phyloP scores from a whole-genome alignment of 495 filamentous ascomycete species.

The Lophiostoma macrostomum region DNA sequence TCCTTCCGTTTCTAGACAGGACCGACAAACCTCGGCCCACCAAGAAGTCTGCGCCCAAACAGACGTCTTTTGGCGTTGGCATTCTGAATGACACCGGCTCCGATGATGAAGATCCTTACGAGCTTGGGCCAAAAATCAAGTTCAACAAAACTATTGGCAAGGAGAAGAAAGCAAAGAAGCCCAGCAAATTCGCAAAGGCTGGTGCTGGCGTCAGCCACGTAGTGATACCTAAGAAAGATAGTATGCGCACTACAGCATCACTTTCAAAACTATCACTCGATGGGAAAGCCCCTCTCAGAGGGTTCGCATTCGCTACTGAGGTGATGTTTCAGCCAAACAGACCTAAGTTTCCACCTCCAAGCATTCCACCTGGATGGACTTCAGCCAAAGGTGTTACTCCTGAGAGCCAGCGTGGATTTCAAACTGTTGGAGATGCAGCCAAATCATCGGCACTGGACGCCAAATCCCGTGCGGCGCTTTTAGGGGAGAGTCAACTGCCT shows the following conservation, averaged over 20 bases:
- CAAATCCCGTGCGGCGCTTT: conserved; percentile 70
- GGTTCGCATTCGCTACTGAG: conserved; percentile 70
- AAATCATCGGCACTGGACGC: conserved; percentile 75
- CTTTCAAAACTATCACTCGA: conserved; percentile 81
- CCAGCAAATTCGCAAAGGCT: conserved; percentile 56
- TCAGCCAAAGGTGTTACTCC: conserved; percentile 54
- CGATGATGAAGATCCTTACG: conserved; percentile 96
- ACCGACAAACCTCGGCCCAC: conserved; percentile 7
- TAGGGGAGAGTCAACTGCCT: conserved; percentile 79
- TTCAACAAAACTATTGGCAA: conserved; percentile 82
- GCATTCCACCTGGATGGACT: conserved; percentile 74
- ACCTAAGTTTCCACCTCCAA: conserved; percentile 69
- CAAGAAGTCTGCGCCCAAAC: conserved; percentile 39
- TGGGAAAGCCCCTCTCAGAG: conserved; percentile 78
- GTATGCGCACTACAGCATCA: conserved; percentile 53
- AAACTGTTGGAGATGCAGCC: conserved; percentile 71
- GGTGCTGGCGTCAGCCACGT: conserved; percentile 64
- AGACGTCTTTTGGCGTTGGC: conserved; percentile 74
- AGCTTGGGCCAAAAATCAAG: conserved; percentile 85
- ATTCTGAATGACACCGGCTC: conserved; percentile 92
- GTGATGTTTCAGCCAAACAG: conserved; percentile 51
- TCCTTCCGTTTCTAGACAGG: not conserved
- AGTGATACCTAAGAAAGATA: conserved; percentile 73
- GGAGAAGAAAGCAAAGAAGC: conserved; percentile 73
- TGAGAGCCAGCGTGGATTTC: conserved; percentile 43